A percentile compares a stretch with the other conserved stretches of the same genome.
Evolutionary conservation across 371 early-diverging fungal genomes (phyloP).

Genomic region (Syncephalastrum sp.): DNA sequence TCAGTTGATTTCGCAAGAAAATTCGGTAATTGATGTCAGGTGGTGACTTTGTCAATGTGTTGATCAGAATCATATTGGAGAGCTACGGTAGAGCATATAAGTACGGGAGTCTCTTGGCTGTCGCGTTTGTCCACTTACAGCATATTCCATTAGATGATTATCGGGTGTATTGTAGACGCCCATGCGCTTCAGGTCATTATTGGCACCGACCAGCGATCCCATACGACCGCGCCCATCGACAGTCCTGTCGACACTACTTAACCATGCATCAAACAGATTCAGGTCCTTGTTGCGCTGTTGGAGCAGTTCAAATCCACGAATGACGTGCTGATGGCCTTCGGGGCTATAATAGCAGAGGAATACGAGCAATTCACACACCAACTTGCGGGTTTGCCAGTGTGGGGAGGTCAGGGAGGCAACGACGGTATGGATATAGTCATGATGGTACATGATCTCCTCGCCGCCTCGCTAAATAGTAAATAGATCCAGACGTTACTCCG

Average conservation of each 20-base stretch:
- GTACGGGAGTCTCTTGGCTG: slow-evolving; percentile 17
- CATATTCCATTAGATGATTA: slow-evolving; percentile 64
- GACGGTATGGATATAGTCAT: slow-evolving; percentile 57
- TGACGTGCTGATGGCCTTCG: slow-evolving; percentile 64
- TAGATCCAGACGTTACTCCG: background rate
- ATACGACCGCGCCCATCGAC: slow-evolving; percentile 73
- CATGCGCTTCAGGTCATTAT: slow-evolving; percentile 59
- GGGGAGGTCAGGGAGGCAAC: slow-evolving; percentile 72
- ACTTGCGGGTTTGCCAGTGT: slow-evolving; percentile 64
- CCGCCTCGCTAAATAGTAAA: slow-evolving; percentile 58
- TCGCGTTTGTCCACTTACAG: slow-evolving; percentile 35
- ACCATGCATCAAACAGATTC: slow-evolving; percentile 71
- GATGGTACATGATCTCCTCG: slow-evolving; percentile 62
- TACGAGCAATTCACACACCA: slow-evolving; percentile 68
- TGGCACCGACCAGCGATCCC: slow-evolving; percentile 70
- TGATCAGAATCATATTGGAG: slow-evolving; percentile 75
- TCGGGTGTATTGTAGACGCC: slow-evolving; percentile 60
- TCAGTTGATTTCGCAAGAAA: slow-evolving; percentile 67
- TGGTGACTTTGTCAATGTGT: slow-evolving; percentile 66
- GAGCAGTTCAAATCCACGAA: slow-evolving; percentile 46
- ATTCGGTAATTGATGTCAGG: slow-evolving; percentile 65
- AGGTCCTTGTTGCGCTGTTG: slow-evolving; percentile 46
- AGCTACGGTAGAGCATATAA: slow-evolving; percentile 25
- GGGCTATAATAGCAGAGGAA: slow-evolving; percentile 73
- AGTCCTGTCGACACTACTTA: slow-evolving; percentile 63